Base-by-base conservation (phyloP, 192 early-diverging fungal genomes). In the Podila epicladia region DNA sequence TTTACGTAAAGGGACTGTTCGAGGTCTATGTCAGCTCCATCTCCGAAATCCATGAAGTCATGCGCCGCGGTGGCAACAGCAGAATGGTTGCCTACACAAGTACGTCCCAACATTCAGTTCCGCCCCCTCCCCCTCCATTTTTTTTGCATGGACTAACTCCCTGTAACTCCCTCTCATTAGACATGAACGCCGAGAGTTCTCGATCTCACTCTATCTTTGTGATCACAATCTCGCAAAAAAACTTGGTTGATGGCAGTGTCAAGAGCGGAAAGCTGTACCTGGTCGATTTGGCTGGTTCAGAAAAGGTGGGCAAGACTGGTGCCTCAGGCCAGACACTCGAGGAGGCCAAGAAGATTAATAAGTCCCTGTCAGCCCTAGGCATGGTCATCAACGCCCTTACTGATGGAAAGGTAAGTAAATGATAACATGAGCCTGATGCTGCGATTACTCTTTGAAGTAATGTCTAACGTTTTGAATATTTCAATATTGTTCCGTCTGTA, bases 301-400 rank as follows among this genome's bases (percentile, higher is more conserved):
- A 99, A 88, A 99, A 99, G 86, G 89, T 95, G 31, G 94, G 92
- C 57, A 99, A 99, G 83, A 99, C 98, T 33, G 97, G 96, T 59
- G 98, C 98, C 8, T 95, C 96, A 2, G 97, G 98, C 37, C 98
- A 99, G 83, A 98, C 97, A 2, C 84, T 99, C 37, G 98, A 99
- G 83, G 98, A 99, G 77, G 98, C 98, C 74, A 99, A 99, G 84
- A 99, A 97, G 86, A 99, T 99, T 89, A 99, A 99, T 89, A 98
- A 97, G 83, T 98, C 96, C 0, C 87, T 99, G 8, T 95, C 97
- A 9, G 95, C 97, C 0, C 88, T 99, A 55, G 98, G 98, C 62
- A 99, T 98, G 96, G 98, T 99, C 74, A 99, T 99, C 76, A 99
- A 99, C 82, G 92, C 96, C 7, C 88, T 99, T 71, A 98, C 98